Conservation (phyloP, 1,284 basidiomycete species). For the Amylostereum areolatum region DNA sequence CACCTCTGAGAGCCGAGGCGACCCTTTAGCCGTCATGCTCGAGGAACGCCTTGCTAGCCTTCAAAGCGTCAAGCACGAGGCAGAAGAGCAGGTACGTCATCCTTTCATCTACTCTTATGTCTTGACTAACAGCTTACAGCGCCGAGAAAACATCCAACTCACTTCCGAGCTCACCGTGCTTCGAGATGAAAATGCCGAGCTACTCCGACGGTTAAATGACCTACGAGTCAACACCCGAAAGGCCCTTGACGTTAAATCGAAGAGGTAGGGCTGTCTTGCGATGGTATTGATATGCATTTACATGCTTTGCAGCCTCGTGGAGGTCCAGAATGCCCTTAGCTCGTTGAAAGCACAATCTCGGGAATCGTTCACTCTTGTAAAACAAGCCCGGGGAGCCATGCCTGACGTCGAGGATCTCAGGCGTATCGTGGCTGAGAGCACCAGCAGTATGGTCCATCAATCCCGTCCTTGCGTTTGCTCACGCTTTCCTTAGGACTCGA, state of each 20-base stretch:
- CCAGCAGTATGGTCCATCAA: constrained; percentile 15
- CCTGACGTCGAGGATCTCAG: constrained; percentile 23
- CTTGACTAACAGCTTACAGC: constrained; percentile 4
- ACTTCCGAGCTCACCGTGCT: constrained; percentile 4
- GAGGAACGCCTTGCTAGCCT: background rate
- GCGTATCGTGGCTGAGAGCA: constrained; percentile 14
- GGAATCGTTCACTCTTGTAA: constrained; percentile 18
- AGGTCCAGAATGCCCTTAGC: constrained; percentile 7
- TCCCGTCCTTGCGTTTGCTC: background rate
- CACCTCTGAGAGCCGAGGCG: too few species aligned
- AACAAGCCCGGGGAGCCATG: constrained; percentile 19
- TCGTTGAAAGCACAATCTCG: constrained; percentile 24
- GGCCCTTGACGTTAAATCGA: constrained; percentile 6
- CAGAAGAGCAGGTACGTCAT: constrained; percentile 4
- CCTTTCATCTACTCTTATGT: background rate
- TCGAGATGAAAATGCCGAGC: constrained; percentile 3
- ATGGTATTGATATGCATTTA: background rate
- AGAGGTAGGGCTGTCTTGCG: constrained; percentile 2
- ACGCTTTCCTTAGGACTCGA: constrained; percentile 18
- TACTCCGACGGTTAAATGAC: constrained; percentile 4
- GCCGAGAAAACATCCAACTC: constrained; percentile 9
- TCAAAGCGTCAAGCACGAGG: constrained; percentile 1
- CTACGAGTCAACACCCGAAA: constrained; percentile 7
- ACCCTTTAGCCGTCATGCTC: too few species aligned
- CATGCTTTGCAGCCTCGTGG: constrained; percentile 6